A percentile compares a stretch with the other conserved stretches of the same genome.
These are phyloP conservation scores for Agastache rugosa DNA, from an alignment of 257 asterid genomes.

Conservation along the genomic window DNA sequence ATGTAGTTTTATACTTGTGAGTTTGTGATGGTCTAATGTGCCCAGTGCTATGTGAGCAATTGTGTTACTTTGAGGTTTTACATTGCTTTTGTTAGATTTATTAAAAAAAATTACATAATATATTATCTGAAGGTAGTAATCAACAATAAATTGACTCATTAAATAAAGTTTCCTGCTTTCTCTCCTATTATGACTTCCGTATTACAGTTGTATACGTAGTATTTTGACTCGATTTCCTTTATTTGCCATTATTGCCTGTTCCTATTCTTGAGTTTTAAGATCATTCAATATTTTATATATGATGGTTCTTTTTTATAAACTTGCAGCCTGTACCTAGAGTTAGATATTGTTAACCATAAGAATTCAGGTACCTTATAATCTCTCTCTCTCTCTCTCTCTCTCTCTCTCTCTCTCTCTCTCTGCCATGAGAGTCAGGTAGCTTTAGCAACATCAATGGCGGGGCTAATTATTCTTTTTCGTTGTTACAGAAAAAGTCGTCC, in stretches of 20 bases:
- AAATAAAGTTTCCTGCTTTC: constrained; percentile 23
- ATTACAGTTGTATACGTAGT: neutral
- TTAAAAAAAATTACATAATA: neutral
- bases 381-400: constrained; percentile 31
- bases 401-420: constrained; percentile 30
- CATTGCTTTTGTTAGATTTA: constrained; percentile 1
- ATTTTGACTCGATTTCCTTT: constrained; percentile 17
- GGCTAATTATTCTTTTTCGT: constrained; percentile 18
- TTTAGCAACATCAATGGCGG: constrained; percentile 10
- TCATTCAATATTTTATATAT: constrained; percentile 11
- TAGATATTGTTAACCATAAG: constrained; percentile 21
- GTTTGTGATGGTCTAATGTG: constrained; percentile 12
- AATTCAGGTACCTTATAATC: constrained; percentile 24
- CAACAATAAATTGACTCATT: constrained; percentile 22
- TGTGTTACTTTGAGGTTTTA: constrained; percentile 16
- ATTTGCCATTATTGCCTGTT: constrained; percentile 14
- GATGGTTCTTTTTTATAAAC: constrained; percentile 19
- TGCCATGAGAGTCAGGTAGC: neutral
- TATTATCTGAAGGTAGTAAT: neutral
- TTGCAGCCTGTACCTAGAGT: constrained; percentile 29
- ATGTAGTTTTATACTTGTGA: neutral
- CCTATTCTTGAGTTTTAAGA: constrained; percentile 14
- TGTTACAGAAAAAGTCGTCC: constrained; percentile 38
- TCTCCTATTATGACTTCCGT: neutral
- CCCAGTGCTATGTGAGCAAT: neutral